Conservation (phyloP, 1,284 basidiomycete genomes). For the Boletus mariae region DNA sequence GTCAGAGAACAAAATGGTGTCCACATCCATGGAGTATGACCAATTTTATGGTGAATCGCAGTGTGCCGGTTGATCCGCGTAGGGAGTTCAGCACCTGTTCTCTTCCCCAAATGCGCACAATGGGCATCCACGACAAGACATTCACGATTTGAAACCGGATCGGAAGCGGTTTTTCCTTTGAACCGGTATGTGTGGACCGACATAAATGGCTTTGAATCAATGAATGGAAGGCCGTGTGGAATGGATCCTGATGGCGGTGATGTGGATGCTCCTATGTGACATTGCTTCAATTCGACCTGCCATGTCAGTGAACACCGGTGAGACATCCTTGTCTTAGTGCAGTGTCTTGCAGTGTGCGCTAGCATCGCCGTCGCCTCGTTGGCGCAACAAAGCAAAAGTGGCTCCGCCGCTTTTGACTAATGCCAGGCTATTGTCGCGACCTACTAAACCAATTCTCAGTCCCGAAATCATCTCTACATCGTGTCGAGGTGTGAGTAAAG, state of each 20-base stretch:
- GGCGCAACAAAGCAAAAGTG: too few species aligned
- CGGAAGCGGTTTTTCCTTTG: neutral
- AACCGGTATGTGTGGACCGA: neutral
- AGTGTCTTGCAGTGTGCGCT: too few species aligned
- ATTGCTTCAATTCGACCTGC: neutral
- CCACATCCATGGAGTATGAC: constrained; percentile 13
- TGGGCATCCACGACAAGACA: neutral
- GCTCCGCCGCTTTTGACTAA: too few species aligned
- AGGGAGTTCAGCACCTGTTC: constrained; percentile 3
- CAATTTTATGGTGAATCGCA: constrained; percentile 10
- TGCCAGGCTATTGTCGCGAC: too few species aligned
- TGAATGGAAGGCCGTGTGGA: neutral
- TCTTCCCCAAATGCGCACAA: constrained; percentile 7
- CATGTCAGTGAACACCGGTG: too few species aligned
- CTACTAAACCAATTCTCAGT: too few species aligned
- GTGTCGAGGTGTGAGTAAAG: too few species aligned
- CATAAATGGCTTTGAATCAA: too few species aligned
- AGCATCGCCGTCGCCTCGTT: too few species aligned
- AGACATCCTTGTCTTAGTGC: too few species aligned
- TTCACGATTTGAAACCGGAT: neutral
- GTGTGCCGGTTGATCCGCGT: constrained; percentile 3
- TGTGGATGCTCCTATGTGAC: neutral
- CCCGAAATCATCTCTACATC: too few species aligned
- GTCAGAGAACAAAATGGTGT: neutral
- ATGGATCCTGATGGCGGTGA: neutral